phyloP scores from a whole-genome alignment of 306 rosid species.

The Vachellia collinsii region DNA sequence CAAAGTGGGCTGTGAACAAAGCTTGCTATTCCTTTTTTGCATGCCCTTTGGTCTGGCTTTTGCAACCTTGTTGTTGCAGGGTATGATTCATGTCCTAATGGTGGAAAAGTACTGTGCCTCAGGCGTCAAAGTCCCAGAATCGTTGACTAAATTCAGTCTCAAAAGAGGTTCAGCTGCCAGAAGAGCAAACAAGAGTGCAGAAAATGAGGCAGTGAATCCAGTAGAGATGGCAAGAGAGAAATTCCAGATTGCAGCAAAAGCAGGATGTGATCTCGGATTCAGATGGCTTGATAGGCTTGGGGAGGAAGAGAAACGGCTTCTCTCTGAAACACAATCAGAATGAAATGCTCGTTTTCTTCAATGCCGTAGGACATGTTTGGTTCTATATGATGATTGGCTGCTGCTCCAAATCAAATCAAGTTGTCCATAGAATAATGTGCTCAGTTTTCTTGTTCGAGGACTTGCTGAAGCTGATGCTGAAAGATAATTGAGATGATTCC shows the following conservation, averaged over 20 bases:
- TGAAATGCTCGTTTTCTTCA: slow-evolving; percentile 2
- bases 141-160: slow-evolving; percentile 50
- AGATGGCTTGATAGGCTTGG: slow-evolving; percentile 84
- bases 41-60: slow-evolving; percentile 12
- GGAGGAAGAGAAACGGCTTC: slow-evolving; percentile 72
- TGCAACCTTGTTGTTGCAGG: background rate
- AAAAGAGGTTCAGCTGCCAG: slow-evolving; percentile 53
- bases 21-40: slow-evolving; percentile 22
- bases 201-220: slow-evolving; percentile 47
- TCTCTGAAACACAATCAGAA: slow-evolving; percentile 29
- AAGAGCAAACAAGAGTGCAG: slow-evolving; percentile 50
- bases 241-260: slow-evolving; percentile 78
- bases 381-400: background rate
- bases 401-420: background rate
- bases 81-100: slow-evolving; percentile 25
- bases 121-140: slow-evolving; percentile 82
- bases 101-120: slow-evolving; percentile 34
- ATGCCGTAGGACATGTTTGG: background rate
- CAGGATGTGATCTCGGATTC: slow-evolving; percentile 87
- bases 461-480: background rate
- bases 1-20: slow-evolving; percentile 17
- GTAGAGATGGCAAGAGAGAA: slow-evolving; percentile 85
- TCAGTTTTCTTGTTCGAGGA: background rate
- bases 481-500: too few relatives aligned
- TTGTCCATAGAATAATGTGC: background rate